A percentile compares a stretch with the other conserved stretches of the same genome.
phyloP scores from a whole-genome alignment of 768 basidiomycete species.

The Lentinula detonsa region DNA sequence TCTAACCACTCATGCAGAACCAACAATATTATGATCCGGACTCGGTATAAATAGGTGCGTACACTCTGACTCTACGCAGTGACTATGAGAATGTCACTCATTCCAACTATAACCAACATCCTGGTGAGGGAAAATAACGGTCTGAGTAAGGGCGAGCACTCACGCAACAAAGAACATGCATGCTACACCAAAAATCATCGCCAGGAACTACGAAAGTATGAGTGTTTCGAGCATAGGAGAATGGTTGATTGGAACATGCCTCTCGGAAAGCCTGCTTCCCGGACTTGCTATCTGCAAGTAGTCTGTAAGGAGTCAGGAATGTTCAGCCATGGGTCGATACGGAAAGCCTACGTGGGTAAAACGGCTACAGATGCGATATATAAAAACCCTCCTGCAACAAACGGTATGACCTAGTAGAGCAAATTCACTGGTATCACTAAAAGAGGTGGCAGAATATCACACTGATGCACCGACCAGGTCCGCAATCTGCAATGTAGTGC shows the following conservation, averaged over 20 bases:
- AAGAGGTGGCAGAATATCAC: conserved; percentile 4
- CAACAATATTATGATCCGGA: neutral
- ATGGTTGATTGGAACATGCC: conserved; percentile 35
- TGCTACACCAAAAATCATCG: conserved; percentile 84
- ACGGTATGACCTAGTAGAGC: conserved; percentile 67
- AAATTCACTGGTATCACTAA: conserved; percentile 1
- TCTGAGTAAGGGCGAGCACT: conserved; percentile 28
- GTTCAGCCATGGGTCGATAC: neutral
- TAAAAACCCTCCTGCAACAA: conserved; percentile 87
- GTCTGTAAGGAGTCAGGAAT: conserved; percentile 32
- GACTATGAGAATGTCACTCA: conserved; percentile 26
- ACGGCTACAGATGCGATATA: conserved; percentile 94
- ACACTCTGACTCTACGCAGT: neutral
- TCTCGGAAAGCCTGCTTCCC: conserved; percentile 87
- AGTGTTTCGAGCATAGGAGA: conserved; percentile 8
- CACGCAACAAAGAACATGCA: conserved; percentile 94
- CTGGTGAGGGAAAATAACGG: neutral
- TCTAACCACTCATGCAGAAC: too few relatives aligned
- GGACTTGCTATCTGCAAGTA: conserved; percentile 84
- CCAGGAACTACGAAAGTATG: conserved; percentile 62
- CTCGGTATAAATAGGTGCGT: neutral
- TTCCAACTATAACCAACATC: conserved; percentile 53
- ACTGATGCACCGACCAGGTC: conserved; percentile 61
- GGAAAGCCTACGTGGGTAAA: conserved; percentile 62
- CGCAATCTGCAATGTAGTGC: conserved; percentile 71